Evolutionary conservation across 2,329 filamentous ascomycete species (phyloP), one percentile per base, ranked within the genome.

Genomic region (Torrubiellomyces zombiae): DNA sequence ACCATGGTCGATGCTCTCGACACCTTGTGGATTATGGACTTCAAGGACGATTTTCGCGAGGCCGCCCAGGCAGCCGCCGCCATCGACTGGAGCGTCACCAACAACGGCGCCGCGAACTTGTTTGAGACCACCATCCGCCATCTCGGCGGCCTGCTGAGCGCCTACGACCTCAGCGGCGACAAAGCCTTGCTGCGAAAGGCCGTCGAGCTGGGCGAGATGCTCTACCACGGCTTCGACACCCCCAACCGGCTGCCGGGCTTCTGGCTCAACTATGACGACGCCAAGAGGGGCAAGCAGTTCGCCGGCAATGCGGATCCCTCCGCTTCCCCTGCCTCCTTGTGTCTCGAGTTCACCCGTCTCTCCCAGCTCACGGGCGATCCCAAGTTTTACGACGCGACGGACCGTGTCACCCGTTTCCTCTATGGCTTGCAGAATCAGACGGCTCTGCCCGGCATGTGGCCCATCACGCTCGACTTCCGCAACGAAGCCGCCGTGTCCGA

Each of bases 311-410:
- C 56, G n/a, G 59, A 58, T 23, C 41, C 52, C 1, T 51, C 52
- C n/a, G 60, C 60, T 1, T 52, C 54, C 4, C 48, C 54, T 1
- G 75, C 74, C n/a, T 79, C 75, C 2, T 52, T 85, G 21, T 72
- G 69, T 7, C 48, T 86, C 39, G 78, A 85, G 41, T 81, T 86
- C 42, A 80, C 75, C 2, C 58, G 75, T 5, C 56, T 86, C 20
- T 72, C 75, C 6, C 78, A 83, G 46, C 51, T 85, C 16, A 81
- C 78, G 0, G 68, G 68, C 18, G 60, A 83, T 30, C 48, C 63
- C 25, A 81, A 75, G 42, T 86, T 77, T 49, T 83, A 75, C 42
- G 79, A 85, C 43, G 79, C 78, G 1, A 64, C 82, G 28, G 72
- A 75, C 29, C 65, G 77, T 7, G 68, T 91, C 23, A 79, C 75